phyloP scores from a whole-genome alignment of 2,329 filamentous ascomycete genomes.

The Scytalidium sp. region DNA sequence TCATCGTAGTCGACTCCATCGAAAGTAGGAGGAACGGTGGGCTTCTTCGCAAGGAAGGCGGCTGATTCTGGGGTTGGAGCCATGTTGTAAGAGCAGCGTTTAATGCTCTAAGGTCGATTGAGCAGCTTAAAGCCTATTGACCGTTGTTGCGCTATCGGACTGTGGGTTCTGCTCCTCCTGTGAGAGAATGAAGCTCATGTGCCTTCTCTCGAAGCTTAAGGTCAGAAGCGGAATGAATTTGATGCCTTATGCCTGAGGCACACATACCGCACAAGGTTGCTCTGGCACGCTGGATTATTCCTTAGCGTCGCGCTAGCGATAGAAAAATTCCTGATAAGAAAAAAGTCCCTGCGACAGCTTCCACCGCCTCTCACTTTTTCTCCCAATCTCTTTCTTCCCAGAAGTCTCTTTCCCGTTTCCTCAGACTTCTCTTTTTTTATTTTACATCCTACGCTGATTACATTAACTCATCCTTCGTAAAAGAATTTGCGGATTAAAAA shows the following conservation, averaged over 20 bases:
- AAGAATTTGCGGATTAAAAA: conserved; percentile 39
- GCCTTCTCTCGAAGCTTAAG: conserved; percentile 11
- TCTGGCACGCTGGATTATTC: neutral
- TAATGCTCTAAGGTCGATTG: neutral
- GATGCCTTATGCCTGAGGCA: neutral
- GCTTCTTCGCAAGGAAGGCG: conserved; percentile 80
- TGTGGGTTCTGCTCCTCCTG: neutral
- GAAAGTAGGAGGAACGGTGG: conserved; percentile 76
- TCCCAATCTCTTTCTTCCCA: conserved; percentile 13
- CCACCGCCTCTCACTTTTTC: conserved; percentile 9
- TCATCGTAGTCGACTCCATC: conserved; percentile 86
- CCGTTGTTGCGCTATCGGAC: neutral
- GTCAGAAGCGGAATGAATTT: neutral
- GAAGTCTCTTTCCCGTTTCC: neutral
- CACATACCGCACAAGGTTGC: neutral
- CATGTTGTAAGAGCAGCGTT: conserved; percentile 6
- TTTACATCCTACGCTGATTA: too few relatives aligned
- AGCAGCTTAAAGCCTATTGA: neutral
- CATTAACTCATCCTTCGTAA: conserved; percentile 3
- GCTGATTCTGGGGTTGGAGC: conserved; percentile 85
- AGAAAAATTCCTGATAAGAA: conserved; percentile 24
- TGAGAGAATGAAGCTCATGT: neutral
- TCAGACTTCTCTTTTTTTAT: neutral
- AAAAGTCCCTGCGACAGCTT: neutral
- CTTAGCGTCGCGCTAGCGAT: conserved; percentile 15